phyloP scores from a whole-genome alignment of 352 stramenopile genomes.

The Globisporangium heterothallicum region DNA sequence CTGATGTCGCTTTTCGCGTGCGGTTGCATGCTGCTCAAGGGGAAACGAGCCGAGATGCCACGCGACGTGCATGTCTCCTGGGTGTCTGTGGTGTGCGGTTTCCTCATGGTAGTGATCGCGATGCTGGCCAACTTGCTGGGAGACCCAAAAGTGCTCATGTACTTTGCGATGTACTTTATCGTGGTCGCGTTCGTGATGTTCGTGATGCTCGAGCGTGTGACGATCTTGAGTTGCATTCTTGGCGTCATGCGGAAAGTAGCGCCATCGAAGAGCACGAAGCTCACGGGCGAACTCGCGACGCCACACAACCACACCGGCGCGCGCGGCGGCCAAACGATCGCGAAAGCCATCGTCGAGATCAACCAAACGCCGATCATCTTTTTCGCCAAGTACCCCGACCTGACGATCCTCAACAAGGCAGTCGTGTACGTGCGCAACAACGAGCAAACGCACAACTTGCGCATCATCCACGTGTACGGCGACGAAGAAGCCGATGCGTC shows the following conservation, averaged over 20 bases:
- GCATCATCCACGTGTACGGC: conserved; percentile 74
- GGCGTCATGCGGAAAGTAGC: conserved; percentile 28
- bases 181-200: conserved; percentile 33
- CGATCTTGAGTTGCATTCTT: conserved; percentile 25
- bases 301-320: conserved; percentile 26
- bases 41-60: conserved; percentile 73
- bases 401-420: conserved; percentile 88
- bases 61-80: conserved; percentile 59
- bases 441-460: conserved; percentile 77
- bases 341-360: conserved; percentile 41
- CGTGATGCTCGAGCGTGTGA: conserved; percentile 50
- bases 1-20: conserved; percentile 80
- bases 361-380: conserved; percentile 73
- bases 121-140: conserved; percentile 49
- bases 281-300: not conserved
- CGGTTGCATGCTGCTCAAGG: conserved; percentile 81
- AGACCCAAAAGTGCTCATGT: conserved; percentile 39
- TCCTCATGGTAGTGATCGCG: conserved; percentile 35
- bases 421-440: conserved; percentile 87
- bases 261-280: conserved; percentile 17
- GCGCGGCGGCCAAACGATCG: conserved; percentile 40
- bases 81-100: conserved; percentile 31
- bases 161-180: conserved; percentile 55
- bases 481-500: conserved; percentile 12
- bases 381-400: conserved; percentile 82